Evolutionary conservation across 2,329 filamentous ascomycete genomes (phyloP).

Genomic region (Verticillium tricorpus): DNA sequence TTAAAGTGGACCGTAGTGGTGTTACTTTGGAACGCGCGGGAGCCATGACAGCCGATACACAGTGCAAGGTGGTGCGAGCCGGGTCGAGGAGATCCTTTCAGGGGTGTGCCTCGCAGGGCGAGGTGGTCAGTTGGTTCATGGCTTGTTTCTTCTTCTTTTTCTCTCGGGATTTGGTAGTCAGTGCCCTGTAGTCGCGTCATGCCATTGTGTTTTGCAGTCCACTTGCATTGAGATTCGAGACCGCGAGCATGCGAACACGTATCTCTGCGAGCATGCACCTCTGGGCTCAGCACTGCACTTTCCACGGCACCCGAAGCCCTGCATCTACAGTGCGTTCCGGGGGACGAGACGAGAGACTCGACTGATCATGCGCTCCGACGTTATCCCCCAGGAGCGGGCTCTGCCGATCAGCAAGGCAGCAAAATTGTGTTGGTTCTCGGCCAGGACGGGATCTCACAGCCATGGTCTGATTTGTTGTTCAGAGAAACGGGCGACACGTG

Average conservation of each 20-base stretch:
- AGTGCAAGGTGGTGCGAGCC: neutral
- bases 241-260: too few species aligned
- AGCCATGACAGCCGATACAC: slow-evolving; percentile 13
- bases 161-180: neutral
- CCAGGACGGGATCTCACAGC: neutral
- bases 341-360: neutral
- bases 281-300: too few species aligned
- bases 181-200: neutral
- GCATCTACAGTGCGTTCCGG: neutral
- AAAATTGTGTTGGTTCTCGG: neutral
- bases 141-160: neutral
- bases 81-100: neutral
- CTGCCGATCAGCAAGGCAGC: neutral
- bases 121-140: neutral
- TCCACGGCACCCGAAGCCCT: neutral
- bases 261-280: too few species aligned
- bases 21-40: slow-evolving; percentile 13
- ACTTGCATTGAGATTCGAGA: neutral
- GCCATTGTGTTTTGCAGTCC: neutral
- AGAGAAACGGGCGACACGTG: neutral
- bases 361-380: neutral
- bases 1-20: slow-evolving; percentile 5
- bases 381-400: neutral
- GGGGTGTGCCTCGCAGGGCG: neutral
- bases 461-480: neutral